A percentile compares a stretch with the other conserved stretches of the same genome.
Conservation (phyloP, 2,329 filamentous ascomycete genomes). For the Thermomyces lanuginosus region DNA sequence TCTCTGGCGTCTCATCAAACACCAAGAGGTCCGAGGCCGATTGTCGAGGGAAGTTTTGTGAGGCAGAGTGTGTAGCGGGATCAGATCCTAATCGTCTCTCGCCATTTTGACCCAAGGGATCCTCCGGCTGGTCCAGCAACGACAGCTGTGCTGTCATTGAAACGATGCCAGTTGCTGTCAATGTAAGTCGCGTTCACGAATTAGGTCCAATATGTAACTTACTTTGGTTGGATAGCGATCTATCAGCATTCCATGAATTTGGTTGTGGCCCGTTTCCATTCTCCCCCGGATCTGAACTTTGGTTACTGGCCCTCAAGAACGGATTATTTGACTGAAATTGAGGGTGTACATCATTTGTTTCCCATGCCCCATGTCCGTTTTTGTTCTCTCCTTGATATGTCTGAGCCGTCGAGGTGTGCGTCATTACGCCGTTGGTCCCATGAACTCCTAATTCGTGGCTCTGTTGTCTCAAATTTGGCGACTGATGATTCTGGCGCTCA, state of each 20-base stretch:
- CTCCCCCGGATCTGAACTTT: conserved; percentile 7
- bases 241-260: too few species aligned
- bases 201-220: conserved; percentile 5
- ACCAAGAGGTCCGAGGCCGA: conserved; percentile 4
- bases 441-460: too few species aligned
- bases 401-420: too few species aligned
- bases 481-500: conserved; percentile 8
- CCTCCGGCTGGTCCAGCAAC: conserved; percentile 16
- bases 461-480: conserved; percentile 1
- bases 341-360: conserved; percentile 12
- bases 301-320: conserved; percentile 18
- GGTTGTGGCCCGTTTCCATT: conserved; percentile 2
- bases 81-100: conserved; percentile 1
- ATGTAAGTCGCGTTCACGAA: conserved; percentile 1
- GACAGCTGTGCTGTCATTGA: conserved; percentile 25
- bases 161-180: conserved; percentile 15
- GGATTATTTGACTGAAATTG: conserved; percentile 26
- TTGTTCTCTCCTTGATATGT: too few species aligned
- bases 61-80: conserved; percentile 6
- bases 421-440: too few species aligned
- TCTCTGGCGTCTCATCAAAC: conserved; percentile 5
- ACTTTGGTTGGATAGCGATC: too few species aligned
- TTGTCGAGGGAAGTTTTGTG: conserved; percentile 1
- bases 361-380: conserved; percentile 7
- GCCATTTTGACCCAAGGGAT: conserved; percentile 13